phyloP scores from a whole-genome alignment of 164 flowering plant genomes.

The Berberis thunbergii region DNA sequence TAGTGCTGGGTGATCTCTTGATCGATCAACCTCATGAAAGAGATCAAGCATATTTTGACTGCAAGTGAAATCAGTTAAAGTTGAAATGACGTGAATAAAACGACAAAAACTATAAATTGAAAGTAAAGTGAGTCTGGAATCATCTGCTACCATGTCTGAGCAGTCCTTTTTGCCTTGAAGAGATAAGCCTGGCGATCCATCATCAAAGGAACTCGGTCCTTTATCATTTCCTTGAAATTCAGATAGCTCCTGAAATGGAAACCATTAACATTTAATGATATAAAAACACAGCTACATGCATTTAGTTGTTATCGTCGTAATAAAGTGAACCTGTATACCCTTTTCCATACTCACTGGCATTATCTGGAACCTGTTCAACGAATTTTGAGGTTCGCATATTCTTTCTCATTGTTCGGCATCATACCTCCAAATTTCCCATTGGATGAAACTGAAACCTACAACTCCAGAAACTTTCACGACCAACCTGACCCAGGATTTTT shows the following conservation, averaged over 20 bases:
- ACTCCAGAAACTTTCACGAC: constrained; percentile 17
- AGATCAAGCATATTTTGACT: constrained; percentile 88
- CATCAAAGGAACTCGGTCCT: constrained; percentile 34
- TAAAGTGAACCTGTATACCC: constrained; percentile 21
- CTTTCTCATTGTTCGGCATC: constrained; percentile 34
- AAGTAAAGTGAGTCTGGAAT: background rate
- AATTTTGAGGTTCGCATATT: too few relatives aligned
- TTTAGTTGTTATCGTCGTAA: background rate
- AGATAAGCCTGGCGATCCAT: constrained; percentile 23
- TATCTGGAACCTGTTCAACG: constrained; percentile 17
- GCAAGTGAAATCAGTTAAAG: constrained; percentile 14
- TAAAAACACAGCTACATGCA: background rate
- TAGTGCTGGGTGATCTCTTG: constrained; percentile 32
- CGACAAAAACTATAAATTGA: background rate
- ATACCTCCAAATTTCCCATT: constrained; percentile 55
- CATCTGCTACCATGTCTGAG: constrained; percentile 40
- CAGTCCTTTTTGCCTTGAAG: constrained; percentile 23
- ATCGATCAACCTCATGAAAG: constrained; percentile 75
- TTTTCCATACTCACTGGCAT: constrained; percentile 34
- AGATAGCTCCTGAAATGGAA: constrained; percentile 27
- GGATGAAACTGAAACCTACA: constrained; percentile 86
- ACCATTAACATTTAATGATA: constrained; percentile 2
- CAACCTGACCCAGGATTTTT: constrained; percentile 36
- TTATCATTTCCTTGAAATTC: constrained; percentile 33
- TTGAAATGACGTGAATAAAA: background rate